Conservation (phyloP, 768 basidiomycete species). For the Leccinum obscurum region DNA sequence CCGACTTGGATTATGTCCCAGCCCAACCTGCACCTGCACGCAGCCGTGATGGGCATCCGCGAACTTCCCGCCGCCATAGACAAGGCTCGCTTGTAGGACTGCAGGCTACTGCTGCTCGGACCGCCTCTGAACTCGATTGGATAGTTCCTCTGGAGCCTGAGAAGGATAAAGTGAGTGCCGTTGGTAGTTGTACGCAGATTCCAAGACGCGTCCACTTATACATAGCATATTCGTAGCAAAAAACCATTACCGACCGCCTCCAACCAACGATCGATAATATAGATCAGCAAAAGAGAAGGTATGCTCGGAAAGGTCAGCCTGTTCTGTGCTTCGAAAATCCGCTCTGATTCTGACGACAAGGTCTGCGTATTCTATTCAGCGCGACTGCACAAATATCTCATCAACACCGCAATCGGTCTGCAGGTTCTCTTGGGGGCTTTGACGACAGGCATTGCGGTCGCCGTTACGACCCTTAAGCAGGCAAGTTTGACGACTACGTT, state of each 20-base stretch:
- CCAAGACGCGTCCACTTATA: not conserved
- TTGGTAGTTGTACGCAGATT: not conserved
- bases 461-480: constrained; percentile 39
- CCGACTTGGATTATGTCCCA: constrained; percentile 9
- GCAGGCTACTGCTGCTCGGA: not conserved
- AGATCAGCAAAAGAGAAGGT: constrained; percentile 44
- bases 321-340: not conserved
- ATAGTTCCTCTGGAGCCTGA: constrained; percentile 17
- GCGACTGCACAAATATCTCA: constrained; percentile 28
- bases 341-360: constrained; percentile 14
- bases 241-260: constrained; percentile 52
- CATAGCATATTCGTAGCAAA: not conserved
- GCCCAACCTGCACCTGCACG: constrained; percentile 10
- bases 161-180: not conserved
- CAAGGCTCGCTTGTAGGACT: not conserved
- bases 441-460: constrained; percentile 63
- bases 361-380: not conserved
- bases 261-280: constrained; percentile 54
- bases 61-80: constrained; percentile 12
- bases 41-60: constrained; percentile 20
- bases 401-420: constrained; percentile 54
- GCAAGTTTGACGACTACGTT: constrained; percentile 28
- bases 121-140: constrained; percentile 23
- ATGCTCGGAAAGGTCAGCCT: constrained; percentile 43
- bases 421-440: constrained; percentile 67